phyloP scores from a whole-genome alignment of 1,139 yeast species.

The Diutina mesorugosa region DNA sequence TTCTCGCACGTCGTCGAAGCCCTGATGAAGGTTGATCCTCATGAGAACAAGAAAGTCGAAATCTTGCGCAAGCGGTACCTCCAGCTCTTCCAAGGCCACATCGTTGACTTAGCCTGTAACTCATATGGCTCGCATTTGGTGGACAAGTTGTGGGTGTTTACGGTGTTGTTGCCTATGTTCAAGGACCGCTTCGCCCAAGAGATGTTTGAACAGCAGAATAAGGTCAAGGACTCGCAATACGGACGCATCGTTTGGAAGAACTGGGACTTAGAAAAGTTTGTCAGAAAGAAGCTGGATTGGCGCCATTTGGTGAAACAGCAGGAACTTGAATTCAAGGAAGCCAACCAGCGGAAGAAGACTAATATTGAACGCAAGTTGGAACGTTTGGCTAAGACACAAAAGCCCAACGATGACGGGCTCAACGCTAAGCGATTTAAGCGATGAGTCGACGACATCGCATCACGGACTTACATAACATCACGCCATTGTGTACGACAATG shows the following conservation, averaged over 20 bases:
- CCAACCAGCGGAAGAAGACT: neutral
- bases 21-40: constrained; percentile 28
- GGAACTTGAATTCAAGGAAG: constrained; percentile 36
- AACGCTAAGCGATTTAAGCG: neutral
- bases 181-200: constrained; percentile 78
- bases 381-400: neutral
- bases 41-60: constrained; percentile 35
- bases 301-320: constrained; percentile 58
- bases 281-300: constrained; percentile 76
- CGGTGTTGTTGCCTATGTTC: constrained; percentile 65
- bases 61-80: constrained; percentile 56
- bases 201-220: constrained; percentile 44
- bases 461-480: neutral
- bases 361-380: neutral
- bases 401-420: neutral
- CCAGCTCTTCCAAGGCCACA: constrained; percentile 43
- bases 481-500: neutral
- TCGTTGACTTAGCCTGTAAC: constrained; percentile 59
- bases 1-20: constrained; percentile 76
- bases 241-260: constrained; percentile 93
- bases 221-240: constrained; percentile 72
- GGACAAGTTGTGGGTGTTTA: constrained; percentile 73
- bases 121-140: constrained; percentile 89
- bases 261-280: constrained; percentile 75
- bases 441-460: neutral